Evolutionary conservation across 495 filamentous ascomycete species (phyloP), one percentile per base, ranked within the genome.

Genomic region (Penicillium egyptiacum): DNA sequence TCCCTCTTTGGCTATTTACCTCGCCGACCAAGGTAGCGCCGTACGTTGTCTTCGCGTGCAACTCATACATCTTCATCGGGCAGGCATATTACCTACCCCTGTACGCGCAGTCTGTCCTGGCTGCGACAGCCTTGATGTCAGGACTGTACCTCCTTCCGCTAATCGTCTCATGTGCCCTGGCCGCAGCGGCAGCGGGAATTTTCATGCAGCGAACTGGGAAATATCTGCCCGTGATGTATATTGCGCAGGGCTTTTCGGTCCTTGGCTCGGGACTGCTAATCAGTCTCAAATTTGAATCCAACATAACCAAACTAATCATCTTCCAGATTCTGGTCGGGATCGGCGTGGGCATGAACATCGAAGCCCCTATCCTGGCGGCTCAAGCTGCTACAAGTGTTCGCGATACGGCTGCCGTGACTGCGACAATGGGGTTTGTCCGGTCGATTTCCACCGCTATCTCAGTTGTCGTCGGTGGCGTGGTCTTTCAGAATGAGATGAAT

Each of bases 61-160:
- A 83, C 50, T 71, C 69, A 9, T 70, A 74, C 47, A 68, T 77
- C 35, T 80, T 78, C 61, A 77, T 81, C 12, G 70, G 62, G 17
- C 65, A 58, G 11, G 70, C 73, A 26, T 84, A 79, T 61, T 85
- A 78, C 56, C 69, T 81, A 12, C 81, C 82, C 0, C 70, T 85
- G 0, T 85, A 80, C 62, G 77, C 81, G 43, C 81, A 85, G 64
- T 61, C 64, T 3, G 86, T 88, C 10, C 78, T 88, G 4, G 84
- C 84, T 1, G 81, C 81, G 5, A 75, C 76, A 3, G 86, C 90
- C 0, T 75, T 91, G 41, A 66, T 84, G 1, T 87, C 83, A 1
- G 90, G 89, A 3, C 81, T 93, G 20, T 89, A 87, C 61, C 70
- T 90, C 14, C 76, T 95, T 3, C 86, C 90, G 2, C 85, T 84